A percentile compares a stretch with the other conserved stretches of the same genome.
Conservation (phyloP, 345 rosid genomes). For the Brassica rapa region DNA sequence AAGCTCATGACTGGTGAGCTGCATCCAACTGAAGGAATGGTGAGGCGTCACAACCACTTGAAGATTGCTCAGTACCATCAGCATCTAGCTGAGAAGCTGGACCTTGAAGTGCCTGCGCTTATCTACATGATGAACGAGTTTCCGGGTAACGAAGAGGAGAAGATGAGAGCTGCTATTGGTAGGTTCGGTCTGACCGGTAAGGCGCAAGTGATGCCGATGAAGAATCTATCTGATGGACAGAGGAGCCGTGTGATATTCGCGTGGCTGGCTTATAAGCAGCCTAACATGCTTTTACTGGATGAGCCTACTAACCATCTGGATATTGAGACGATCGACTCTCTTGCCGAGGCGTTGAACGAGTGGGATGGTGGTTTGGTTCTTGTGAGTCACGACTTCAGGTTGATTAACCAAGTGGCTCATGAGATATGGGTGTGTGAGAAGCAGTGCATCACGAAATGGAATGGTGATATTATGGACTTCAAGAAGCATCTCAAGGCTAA, state of each 20-base stretch:
- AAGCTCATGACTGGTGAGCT: conserved; percentile 97
- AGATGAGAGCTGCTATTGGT: conserved; percentile 91
- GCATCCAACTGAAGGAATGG: conserved; percentile 91
- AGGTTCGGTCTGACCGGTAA: conserved; percentile 89
- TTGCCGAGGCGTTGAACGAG: conserved; percentile 83
- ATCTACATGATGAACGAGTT: conserved; percentile 83
- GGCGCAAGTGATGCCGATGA: conserved; percentile 98
- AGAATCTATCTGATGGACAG: conserved; percentile 95
- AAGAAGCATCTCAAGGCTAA: conserved; percentile 72
- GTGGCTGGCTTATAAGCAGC: conserved; percentile 94
- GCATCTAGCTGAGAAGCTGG: conserved; percentile 94
- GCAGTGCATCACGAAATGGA: conserved; percentile 71
- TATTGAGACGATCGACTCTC: conserved; percentile 92
- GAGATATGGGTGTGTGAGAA: conserved; percentile 93
- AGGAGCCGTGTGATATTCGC: conserved; percentile 96
- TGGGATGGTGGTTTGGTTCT: conserved; percentile 90
- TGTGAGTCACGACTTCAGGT: conserved; percentile 90
- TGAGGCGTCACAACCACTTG: conserved; percentile 91
- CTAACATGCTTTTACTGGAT: conserved; percentile 85
- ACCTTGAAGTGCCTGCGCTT: conserved; percentile 80
- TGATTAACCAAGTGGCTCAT: conserved; percentile 82
- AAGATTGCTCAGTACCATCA: conserved; percentile 95
- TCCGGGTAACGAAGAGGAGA: conserved; percentile 95
- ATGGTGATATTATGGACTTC: conserved; percentile 83
- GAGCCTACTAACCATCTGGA: conserved; percentile 99